phyloP scores from a whole-genome alignment of 805 yeast genomes.

The Saturnispora silvae region DNA sequence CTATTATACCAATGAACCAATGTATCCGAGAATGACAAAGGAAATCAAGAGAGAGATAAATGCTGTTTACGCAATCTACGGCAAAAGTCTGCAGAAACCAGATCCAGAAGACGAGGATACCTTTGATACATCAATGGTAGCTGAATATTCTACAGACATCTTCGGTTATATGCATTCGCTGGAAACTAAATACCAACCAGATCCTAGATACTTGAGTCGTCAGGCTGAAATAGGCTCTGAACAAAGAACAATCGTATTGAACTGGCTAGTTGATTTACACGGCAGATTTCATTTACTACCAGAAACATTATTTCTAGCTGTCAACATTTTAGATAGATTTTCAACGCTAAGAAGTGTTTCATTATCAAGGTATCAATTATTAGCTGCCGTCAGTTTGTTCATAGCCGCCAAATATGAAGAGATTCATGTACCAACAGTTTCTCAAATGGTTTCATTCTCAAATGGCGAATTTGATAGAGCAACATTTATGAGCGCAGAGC shows the following conservation, averaged over 20 bases:
- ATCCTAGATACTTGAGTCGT: conserved; percentile 61
- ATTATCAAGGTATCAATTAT: conserved; percentile 77
- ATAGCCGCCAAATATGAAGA: conserved; percentile 94
- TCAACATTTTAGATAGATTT: conserved; percentile 79
- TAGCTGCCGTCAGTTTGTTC: conserved; percentile 83
- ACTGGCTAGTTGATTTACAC: conserved; percentile 88
- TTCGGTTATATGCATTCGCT: conserved; percentile 66
- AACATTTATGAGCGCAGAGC: conserved; percentile 74
- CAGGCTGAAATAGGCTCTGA: conserved; percentile 71
- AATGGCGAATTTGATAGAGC: conserved; percentile 71
- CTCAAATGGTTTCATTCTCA: conserved; percentile 75
- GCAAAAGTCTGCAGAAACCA: conserved; percentile 47
- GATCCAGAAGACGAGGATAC: conserved; percentile 82
- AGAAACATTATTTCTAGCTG: conserved; percentile 74
- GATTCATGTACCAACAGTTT: conserved; percentile 77
- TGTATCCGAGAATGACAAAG: conserved; percentile 47
- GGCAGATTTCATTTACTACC: conserved; percentile 71
- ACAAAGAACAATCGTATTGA: conserved; percentile 74
- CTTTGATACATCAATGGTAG: conserved; percentile 80
- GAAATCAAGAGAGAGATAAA: conserved; percentile 40
- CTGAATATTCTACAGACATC: conserved; percentile 83
- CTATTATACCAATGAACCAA: conserved; percentile 30
- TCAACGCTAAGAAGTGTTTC: conserved; percentile 64
- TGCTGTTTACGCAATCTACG: conserved; percentile 39
- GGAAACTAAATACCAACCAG: conserved; percentile 64